Evolutionary conservation across 1,284 basidiomycete species (phyloP).

Genomic region (Ustilago nuda): DNA sequence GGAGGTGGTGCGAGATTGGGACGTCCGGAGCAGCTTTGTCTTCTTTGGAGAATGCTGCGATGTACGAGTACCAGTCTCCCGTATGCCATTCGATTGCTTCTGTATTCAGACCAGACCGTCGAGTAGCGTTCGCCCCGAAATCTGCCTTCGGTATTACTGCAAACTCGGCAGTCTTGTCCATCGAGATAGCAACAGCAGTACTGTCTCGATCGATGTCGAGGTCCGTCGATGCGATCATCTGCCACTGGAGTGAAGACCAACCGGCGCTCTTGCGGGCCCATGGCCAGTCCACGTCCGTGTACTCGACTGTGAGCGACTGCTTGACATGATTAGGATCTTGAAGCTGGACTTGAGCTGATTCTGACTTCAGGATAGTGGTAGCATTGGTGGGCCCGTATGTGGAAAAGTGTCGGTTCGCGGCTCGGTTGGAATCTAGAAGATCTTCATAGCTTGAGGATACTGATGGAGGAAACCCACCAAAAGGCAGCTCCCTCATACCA

Average conservation of each 20-base stretch:
- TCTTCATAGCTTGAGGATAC: constrained; percentile 9
- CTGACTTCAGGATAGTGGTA: constrained; percentile 8
- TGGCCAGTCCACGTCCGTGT: constrained; percentile 37
- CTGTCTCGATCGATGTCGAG: constrained; percentile 25
- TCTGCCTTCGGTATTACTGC: constrained; percentile 21
- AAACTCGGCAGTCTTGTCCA: constrained; percentile 47
- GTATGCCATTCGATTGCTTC: constrained; percentile 44
- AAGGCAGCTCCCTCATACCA: constrained; percentile 41
- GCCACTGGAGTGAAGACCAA: constrained; percentile 53
- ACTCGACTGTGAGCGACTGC: constrained; percentile 36
- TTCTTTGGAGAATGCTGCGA: constrained; percentile 26
- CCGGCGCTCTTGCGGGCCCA: constrained; percentile 42
- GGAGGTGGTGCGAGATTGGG: constrained; percentile 33
- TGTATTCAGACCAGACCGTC: neutral
- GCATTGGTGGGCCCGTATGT: constrained; percentile 29
- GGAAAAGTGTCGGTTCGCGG: neutral
- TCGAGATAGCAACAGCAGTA: constrained; percentile 29
- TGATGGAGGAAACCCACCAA: constrained; percentile 34
- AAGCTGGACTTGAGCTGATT: constrained; percentile 15
- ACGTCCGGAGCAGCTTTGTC: neutral
- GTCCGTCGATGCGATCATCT: constrained; percentile 35
- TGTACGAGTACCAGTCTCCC: constrained; percentile 57
- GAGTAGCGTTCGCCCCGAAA: neutral
- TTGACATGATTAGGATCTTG: neutral
- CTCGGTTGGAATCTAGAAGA: constrained; percentile 4